Conservation (phyloP, 306 rosid genomes). For the Casuarina glauca region DNA sequence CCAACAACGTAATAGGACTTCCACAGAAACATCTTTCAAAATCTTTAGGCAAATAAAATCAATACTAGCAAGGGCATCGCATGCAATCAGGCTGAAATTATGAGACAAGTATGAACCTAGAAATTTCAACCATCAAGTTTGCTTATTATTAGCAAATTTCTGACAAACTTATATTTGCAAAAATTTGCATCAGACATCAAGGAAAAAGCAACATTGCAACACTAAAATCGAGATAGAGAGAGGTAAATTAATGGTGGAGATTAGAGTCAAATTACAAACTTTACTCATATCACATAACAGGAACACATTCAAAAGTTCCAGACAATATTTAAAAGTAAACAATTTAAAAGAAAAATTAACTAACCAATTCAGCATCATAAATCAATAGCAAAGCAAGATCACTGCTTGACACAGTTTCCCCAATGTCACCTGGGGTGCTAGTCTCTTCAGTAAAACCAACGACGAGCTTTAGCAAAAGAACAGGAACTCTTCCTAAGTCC, state of each 20-base stretch:
- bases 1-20: neutral
- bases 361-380: conserved; percentile 53
- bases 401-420: conserved; percentile 75
- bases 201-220: too few relatives aligned
- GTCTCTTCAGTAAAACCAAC: conserved; percentile 83
- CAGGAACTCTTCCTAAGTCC: conserved; percentile 94
- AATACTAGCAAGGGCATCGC: neutral
- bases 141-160: too few relatives aligned
- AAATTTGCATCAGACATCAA: too few relatives aligned
- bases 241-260: neutral
- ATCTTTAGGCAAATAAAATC: neutral
- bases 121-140: neutral
- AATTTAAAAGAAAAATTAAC: neutral
- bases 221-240: neutral
- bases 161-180: too few relatives aligned
- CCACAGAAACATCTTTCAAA: neutral
- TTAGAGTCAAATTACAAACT: neutral
- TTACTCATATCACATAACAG: neutral
- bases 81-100: neutral
- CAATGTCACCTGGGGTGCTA: conserved; percentile 86
- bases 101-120: neutral
- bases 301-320: neutral
- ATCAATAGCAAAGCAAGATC: conserved; percentile 90
- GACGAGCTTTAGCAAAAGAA: conserved; percentile 77
- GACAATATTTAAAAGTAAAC: neutral